phyloP scores from a whole-genome alignment of 192 early-diverging fungal species.

The Entomortierella beljakovae region DNA sequence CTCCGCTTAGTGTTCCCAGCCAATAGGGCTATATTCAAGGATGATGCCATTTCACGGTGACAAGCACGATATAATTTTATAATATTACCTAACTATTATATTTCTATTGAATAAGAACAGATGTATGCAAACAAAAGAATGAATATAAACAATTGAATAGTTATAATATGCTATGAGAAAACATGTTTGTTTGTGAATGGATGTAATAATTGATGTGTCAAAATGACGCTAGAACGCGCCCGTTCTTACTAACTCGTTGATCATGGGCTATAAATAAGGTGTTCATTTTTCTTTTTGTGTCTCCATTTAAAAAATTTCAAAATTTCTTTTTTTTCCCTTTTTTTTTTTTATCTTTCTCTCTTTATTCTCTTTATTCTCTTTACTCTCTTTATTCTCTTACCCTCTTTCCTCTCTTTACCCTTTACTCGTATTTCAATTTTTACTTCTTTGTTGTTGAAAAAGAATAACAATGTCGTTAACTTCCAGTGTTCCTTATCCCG shows the following conservation, averaged over 20 bases:
- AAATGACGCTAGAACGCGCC: conserved; percentile 42
- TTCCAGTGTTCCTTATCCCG: conserved; percentile 16
- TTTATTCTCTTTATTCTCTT: conserved; percentile 3
- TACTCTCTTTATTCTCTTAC: not conserved
- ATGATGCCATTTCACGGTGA: conserved; percentile 11
- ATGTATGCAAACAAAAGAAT: too few species aligned
- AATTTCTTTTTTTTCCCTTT: not conserved
- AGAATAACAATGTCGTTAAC: conserved; percentile 13
- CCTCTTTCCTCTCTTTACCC: not conserved
- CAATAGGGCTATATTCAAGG: not conserved
- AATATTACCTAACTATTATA: too few species aligned
- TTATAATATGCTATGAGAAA: not conserved
- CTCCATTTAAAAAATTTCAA: not conserved
- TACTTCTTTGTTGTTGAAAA: too few species aligned
- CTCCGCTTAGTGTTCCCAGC: not conserved
- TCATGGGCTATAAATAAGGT: not conserved
- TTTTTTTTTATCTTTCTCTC: not conserved
- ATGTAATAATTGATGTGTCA: conserved; percentile 6
- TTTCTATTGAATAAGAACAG: too few species aligned
- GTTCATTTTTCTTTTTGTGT: not conserved
- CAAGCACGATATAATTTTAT: conserved; percentile 14
- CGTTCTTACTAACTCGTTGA: too few species aligned
- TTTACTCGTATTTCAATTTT: too few species aligned
- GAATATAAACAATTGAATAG: not conserved
- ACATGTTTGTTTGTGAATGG: not conserved